Evolutionary conservation across 257 asterid species (phyloP).

Genomic region (Solanum piurae): DNA sequence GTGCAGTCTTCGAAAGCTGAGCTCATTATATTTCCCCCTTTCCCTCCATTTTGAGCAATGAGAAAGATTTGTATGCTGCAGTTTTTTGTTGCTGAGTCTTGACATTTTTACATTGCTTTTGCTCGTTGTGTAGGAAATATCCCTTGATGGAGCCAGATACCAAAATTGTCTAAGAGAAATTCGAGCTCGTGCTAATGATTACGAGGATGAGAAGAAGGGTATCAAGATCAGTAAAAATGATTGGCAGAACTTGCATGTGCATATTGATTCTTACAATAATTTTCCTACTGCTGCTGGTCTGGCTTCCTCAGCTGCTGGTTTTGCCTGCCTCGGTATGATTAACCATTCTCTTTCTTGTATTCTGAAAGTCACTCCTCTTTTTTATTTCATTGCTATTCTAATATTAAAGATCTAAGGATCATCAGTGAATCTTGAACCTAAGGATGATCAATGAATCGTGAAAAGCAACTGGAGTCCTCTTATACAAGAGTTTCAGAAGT

Average conservation of each 20-base stretch:
- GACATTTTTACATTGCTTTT: background rate
- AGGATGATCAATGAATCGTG: background rate
- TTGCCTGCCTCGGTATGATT: constrained; percentile 87
- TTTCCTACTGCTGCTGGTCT: constrained; percentile 99
- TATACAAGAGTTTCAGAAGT: background rate
- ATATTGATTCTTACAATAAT: constrained; percentile 85
- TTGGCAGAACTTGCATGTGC: constrained; percentile 83
- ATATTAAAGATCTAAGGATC: background rate
- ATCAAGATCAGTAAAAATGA: constrained; percentile 69
- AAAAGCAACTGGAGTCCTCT: background rate
- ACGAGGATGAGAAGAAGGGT: constrained; percentile 83
- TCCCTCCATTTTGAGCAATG: background rate
- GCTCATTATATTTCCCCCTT: background rate
- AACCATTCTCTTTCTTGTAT: background rate
- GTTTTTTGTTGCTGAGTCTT: background rate
- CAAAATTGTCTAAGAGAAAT: constrained; percentile 89
- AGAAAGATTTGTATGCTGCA: background rate
- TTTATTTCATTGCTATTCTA: background rate
- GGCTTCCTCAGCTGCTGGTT: constrained; percentile 99
- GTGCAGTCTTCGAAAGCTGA: background rate
- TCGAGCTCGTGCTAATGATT: constrained; percentile 81
- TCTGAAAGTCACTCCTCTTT: background rate
- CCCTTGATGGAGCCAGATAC: constrained; percentile 85
- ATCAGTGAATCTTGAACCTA: background rate
- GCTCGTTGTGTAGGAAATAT: constrained; percentile 66